Conservation (phyloP, 2,329 filamentous ascomycete species). For the Xylariaceae sp. region DNA sequence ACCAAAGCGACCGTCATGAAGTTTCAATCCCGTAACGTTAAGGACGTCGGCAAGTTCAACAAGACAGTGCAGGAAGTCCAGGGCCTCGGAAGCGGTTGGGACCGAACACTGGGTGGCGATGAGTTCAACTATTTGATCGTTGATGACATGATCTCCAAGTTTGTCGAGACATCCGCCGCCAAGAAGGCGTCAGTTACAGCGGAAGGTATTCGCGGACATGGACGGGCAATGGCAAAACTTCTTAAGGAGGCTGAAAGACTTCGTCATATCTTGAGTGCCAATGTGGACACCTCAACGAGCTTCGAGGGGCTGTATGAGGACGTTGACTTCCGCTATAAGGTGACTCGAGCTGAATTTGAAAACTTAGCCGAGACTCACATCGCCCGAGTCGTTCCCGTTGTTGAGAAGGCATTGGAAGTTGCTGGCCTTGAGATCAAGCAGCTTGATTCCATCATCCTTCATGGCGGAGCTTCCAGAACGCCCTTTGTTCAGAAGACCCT, state of each 20-base stretch:
- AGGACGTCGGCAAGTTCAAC: slow-evolving; percentile 89
- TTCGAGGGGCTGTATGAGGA: slow-evolving; percentile 92
- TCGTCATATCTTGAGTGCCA: slow-evolving; percentile 89
- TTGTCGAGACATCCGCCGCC: slow-evolving; percentile 65
- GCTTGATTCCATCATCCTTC: slow-evolving; percentile 85
- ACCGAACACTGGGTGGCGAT: slow-evolving; percentile 85
- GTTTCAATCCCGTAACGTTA: slow-evolving; percentile 84
- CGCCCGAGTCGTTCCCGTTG: slow-evolving; percentile 62
- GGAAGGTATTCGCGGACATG: slow-evolving; percentile 66
- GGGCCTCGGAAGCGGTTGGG: slow-evolving; percentile 82
- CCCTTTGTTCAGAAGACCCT: slow-evolving; percentile 91
- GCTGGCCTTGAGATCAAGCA: slow-evolving; percentile 71
- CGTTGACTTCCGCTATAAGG: slow-evolving; percentile 88
- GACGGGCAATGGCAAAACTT: slow-evolving; percentile 83
- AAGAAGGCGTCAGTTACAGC: slow-evolving; percentile 60
- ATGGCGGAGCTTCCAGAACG: slow-evolving; percentile 84
- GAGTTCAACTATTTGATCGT: slow-evolving; percentile 82
- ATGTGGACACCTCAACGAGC: slow-evolving; percentile 71
- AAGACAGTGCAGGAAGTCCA: slow-evolving; percentile 97
- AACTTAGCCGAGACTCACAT: slow-evolving; percentile 65
- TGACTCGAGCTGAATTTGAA: slow-evolving; percentile 78
- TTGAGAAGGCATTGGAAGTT: slow-evolving; percentile 69
- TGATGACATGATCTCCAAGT: slow-evolving; percentile 80
- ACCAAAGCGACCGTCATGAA: slow-evolving; percentile 84
- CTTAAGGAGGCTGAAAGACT: slow-evolving; percentile 86